phyloP scores from a whole-genome alignment of 2,329 filamentous ascomycete genomes.

The Acarospora socialis region DNA sequence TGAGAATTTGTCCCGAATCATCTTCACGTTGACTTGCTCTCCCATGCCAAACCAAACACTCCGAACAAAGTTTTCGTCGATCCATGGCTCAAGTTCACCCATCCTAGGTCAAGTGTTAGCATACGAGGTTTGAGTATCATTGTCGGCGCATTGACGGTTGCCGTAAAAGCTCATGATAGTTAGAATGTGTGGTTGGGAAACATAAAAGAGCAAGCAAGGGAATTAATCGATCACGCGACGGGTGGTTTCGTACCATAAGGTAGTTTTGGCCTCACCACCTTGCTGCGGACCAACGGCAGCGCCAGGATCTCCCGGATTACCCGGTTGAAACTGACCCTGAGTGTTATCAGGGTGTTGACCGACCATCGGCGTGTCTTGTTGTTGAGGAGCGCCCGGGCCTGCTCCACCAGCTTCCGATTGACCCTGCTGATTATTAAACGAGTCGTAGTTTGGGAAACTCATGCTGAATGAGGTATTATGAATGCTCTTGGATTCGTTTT shows the following conservation, averaged over 20 bases:
- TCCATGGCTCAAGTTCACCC: conserved; percentile 98
- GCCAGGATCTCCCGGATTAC: conserved; percentile 28
- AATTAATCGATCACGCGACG: too few relatives aligned
- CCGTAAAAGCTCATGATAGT: neutral
- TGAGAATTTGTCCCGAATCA: conserved; percentile 98
- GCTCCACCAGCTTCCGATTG: conserved; percentile 39
- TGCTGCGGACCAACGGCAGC: conserved; percentile 24
- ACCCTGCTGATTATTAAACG: conserved; percentile 46
- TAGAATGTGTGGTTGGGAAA: too few relatives aligned
- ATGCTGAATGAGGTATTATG: conserved; percentile 30
- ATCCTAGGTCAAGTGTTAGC: conserved; percentile 50
- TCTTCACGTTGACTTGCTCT: conserved; percentile 95
- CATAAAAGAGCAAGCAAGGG: too few relatives aligned
- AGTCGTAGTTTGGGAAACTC: conserved; percentile 54
- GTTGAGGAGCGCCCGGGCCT: conserved; percentile 31
- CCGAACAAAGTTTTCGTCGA: conserved; percentile 97
- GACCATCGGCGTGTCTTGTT: conserved; percentile 39
- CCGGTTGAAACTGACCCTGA: conserved; percentile 35
- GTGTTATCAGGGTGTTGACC: conserved; percentile 43
- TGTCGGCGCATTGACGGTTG: conserved; percentile 7
- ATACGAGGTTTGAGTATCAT: neutral
- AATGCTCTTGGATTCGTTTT: too few relatives aligned
- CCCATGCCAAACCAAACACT: conserved; percentile 87
- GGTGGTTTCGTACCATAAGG: conserved; percentile 31
- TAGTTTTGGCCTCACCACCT: conserved; percentile 36